Evolutionary conservation across 1,139 yeast genomes (phyloP).

Genomic region (Yamadazyma triangularis): DNA sequence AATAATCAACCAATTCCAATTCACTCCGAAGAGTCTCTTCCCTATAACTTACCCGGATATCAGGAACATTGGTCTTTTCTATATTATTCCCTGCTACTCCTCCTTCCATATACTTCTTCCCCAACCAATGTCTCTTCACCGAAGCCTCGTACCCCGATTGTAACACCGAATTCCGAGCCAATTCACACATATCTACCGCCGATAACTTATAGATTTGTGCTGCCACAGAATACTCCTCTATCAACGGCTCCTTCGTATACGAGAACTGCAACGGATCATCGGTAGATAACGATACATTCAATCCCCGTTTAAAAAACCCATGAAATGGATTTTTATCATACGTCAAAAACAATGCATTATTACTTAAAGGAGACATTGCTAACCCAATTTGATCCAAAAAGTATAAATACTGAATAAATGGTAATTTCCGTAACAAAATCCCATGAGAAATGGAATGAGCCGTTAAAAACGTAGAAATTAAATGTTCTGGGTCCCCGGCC

Average conservation of each 20-base stretch:
- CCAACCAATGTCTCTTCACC: conserved; percentile 90
- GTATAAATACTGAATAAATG: conserved; percentile 88
- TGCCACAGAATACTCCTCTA: conserved; percentile 96
- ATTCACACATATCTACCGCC: conserved; percentile 96
- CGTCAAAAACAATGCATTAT: conserved; percentile 91
- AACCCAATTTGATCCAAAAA: conserved; percentile 92
- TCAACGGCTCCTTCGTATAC: conserved; percentile 94
- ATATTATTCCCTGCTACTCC: conserved; percentile 82
- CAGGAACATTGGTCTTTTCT: conserved; percentile 93
- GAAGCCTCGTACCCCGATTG: conserved; percentile 91
- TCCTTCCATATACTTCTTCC: conserved; percentile 54
- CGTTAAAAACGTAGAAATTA: conserved; percentile 83
- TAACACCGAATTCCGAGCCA: conserved; percentile 73
- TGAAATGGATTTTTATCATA: conserved; percentile 95
- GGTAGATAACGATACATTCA: conserved; percentile 89
- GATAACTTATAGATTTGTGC: conserved; percentile 94
- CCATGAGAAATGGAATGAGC: conserved; percentile 96
- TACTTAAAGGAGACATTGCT: conserved; percentile 98
- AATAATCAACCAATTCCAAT: conserved; percentile 62
- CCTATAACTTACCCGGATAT: conserved; percentile 76
- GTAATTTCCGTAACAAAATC: conserved; percentile 84
- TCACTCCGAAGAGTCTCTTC: conserved; percentile 79
- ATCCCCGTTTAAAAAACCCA: conserved; percentile 83
- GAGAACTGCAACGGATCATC: conserved; percentile 76
- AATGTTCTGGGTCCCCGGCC: conserved; percentile 98